Evolutionary conservation across 1,284 basidiomycete species (phyloP), one percentile per base, ranked within the genome.

Genomic region (Pseudozyma pruni): DNA sequence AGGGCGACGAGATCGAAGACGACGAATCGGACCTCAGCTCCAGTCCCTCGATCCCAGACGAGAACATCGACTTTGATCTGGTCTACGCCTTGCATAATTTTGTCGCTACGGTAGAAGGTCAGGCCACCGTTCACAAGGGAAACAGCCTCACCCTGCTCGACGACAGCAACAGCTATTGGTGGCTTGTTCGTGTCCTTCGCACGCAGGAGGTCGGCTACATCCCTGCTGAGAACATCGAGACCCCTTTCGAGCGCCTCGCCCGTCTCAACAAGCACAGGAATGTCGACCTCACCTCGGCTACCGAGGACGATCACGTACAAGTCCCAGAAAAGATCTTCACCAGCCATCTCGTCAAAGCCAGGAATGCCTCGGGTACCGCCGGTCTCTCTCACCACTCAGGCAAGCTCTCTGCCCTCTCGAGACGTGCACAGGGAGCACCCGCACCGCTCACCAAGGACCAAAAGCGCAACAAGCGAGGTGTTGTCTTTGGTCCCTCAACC

Each of bases 221-320:
- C 50, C 95, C 95, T 16, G 95, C 95, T 0, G 95, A 99, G 85
- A 98, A 98, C 83, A 97, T 98, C 78, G 96, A 98, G 83, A 98
- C 96, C 0, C 96, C 95, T 0, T 97, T 94, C 77, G 95, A 98
- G 83, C 88, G 95, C 43, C 87, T 98, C 20, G 95, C 95, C 0
- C 86, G 95, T 60, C 86, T 98, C 57, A 98, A 98, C 86, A 98
- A 98, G 83, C 94, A 97, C 82, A 88, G 94, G 33, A 99, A 99
- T 83, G 91, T 98, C 56, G 95, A 98, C 47, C 74, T 82, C 59
- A 75, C 80, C 19, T 75, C 74, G 8, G 80, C 80, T 4, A 82
- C 78, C 31, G 78, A 81, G 22, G 75, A 80, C 19, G 80, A 82
- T 41, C 77, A 79, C 54, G 78, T 74, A n/a, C 73, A 79, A 46